phyloP scores from a whole-genome alignment of 371 early-diverging fungal genomes.

The Mortierella sp. region DNA sequence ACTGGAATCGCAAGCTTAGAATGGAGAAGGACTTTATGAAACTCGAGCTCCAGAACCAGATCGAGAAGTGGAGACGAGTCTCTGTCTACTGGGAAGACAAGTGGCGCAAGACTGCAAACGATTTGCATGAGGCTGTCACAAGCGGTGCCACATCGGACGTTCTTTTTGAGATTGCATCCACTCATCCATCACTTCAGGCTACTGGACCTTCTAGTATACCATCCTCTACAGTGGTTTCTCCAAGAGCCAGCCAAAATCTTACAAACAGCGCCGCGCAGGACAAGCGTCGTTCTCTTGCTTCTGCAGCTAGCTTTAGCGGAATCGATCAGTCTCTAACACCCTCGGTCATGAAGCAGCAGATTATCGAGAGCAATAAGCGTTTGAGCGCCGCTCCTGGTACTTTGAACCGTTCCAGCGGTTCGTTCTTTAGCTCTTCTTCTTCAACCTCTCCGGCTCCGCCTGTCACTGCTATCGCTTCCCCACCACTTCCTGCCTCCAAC shows the following conservation, averaged over 20 bases:
- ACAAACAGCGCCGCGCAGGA: not conserved
- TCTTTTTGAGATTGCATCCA: slow-evolving; percentile 33
- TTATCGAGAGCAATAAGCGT: slow-evolving; percentile 35
- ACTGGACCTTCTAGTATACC: slow-evolving; percentile 1
- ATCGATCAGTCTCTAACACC: slow-evolving; percentile 37
- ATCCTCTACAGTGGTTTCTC: not conserved
- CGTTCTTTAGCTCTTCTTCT: not conserved
- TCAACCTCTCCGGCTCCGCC: not conserved
- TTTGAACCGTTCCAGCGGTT: not conserved
- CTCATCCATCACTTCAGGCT: not conserved
- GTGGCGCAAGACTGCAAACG: slow-evolving; percentile 51
- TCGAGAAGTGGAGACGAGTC: slow-evolving; percentile 52
- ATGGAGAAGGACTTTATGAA: slow-evolving; percentile 58
- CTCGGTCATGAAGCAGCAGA: slow-evolving; percentile 45
- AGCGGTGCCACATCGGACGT: slow-evolving; percentile 30
- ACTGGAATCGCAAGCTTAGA: slow-evolving; percentile 55
- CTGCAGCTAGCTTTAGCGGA: not conserved
- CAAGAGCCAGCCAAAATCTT: slow-evolving; percentile 9
- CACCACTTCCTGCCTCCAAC: slow-evolving; percentile 1
- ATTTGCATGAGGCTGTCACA: slow-evolving; percentile 52
- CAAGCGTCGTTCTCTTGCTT: slow-evolving; percentile 35
- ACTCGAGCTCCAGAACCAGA: slow-evolving; percentile 54
- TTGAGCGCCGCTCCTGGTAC: not conserved
- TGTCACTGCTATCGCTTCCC: slow-evolving; percentile 3
- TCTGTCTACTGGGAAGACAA: slow-evolving; percentile 57